These are phyloP conservation scores for Sporopachydermia lactativora DNA, from an alignment of 805 yeast genomes.

Conservation along the genomic window DNA sequence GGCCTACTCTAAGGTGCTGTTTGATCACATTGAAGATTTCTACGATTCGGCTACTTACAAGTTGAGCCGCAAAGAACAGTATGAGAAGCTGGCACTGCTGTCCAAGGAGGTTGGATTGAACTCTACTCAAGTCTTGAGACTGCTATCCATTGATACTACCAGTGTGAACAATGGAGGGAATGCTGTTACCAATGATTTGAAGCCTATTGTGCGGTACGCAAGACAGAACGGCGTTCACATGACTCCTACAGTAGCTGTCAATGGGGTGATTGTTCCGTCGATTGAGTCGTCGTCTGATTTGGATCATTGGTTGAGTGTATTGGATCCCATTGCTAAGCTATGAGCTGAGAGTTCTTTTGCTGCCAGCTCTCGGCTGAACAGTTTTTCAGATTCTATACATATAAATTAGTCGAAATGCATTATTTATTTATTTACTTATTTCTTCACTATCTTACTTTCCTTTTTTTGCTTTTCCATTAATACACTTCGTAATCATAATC, in stretches of 20 bases:
- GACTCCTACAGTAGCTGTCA: conserved; percentile 66
- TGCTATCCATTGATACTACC: conserved; percentile 20
- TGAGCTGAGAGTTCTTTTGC: no score
- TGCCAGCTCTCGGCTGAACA: no score
- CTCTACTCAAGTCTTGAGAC: conserved; percentile 20
- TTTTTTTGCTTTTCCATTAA: no score
- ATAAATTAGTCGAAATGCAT: no score
- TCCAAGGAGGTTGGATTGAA: conserved; percentile 29
- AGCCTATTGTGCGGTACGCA: conserved; percentile 57
- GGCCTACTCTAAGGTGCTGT: conserved; percentile 40
- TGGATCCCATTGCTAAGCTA: conserved; percentile 4
- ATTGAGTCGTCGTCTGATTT: conserved; percentile 50
- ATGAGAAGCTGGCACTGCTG: conserved; percentile 36
- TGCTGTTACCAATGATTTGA: conserved; percentile 43
- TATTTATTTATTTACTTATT: no score
- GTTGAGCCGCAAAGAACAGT: conserved; percentile 40
- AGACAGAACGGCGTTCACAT: conserved; percentile 72
- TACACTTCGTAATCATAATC: no score
- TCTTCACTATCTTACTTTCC: no score
- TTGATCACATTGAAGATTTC: conserved; percentile 37
- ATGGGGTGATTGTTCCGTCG: conserved; percentile 45
- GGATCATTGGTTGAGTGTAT: conserved; percentile 26
- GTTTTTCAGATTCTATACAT: no score
- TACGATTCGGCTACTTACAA: conserved; percentile 48
- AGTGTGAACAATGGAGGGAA: conserved; percentile 39